A percentile compares a stretch with the other conserved stretches of the same genome.
Evolutionary conservation across 306 rosid species (phyloP).

Genomic region (Oxytropis ochrocephala): DNA sequence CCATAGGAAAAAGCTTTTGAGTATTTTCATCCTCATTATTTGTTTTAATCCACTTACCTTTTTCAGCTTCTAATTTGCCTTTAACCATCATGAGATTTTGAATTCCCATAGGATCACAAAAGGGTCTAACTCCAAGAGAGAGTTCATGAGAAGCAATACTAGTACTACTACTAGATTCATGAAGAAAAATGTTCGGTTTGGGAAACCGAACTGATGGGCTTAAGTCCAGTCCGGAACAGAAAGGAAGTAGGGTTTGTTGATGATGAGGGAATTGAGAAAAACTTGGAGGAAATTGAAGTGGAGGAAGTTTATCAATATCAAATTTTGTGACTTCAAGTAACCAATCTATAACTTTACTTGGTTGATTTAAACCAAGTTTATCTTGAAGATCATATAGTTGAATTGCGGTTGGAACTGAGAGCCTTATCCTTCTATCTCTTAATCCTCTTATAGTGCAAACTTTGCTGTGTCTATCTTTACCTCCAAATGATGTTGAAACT

Average conservation of each 20-base stretch:
- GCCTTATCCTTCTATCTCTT: conserved; percentile 85
- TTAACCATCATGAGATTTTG: conserved; percentile 18
- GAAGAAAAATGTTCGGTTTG: background rate
- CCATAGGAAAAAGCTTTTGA: conserved; percentile 50
- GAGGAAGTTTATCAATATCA: conserved; percentile 87
- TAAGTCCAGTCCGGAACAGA: background rate
- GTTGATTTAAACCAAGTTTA: conserved; percentile 67
- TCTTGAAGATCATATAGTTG: conserved; percentile 85
- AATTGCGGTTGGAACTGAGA: conserved; percentile 81
- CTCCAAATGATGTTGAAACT: conserved; percentile 80
- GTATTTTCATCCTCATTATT: conserved; percentile 26
- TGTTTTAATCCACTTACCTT: conserved; percentile 56
- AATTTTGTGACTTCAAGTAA: conserved; percentile 56
- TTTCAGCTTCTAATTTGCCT: conserved; percentile 25
- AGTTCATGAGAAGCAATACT: conserved; percentile 16
- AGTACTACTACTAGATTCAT: background rate
- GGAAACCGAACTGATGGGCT: too few species aligned
- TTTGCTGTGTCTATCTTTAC: conserved; percentile 93
- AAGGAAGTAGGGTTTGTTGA: conserved; percentile 31
- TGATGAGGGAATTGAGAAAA: conserved; percentile 45
- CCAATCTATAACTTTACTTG: conserved; percentile 95
- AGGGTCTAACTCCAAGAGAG: conserved; percentile 34
- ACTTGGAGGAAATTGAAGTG: conserved; percentile 69
- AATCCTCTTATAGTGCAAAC: conserved; percentile 89
- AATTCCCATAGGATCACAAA: conserved; percentile 25